Conservation (phyloP, 208 protist species). For the Acanthamoeba divionensis region DNA sequence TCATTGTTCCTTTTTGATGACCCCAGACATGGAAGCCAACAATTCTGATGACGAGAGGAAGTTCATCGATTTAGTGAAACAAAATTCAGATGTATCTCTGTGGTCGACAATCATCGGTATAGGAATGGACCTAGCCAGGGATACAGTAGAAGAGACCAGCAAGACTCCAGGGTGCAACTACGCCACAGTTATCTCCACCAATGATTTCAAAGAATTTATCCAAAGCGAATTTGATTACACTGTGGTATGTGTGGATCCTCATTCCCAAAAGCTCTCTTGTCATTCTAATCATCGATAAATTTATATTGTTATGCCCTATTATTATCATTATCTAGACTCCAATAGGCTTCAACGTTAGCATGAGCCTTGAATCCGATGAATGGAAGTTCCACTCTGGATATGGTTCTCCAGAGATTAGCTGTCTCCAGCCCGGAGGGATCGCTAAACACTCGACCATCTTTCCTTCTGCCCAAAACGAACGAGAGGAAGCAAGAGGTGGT, state of each 20-base stretch:
- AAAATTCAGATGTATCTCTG: conserved; percentile 7
- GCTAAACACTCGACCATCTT: background rate
- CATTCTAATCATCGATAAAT: background rate
- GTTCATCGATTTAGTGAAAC: background rate
- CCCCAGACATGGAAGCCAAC: conserved; percentile 12
- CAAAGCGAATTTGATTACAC: conserved; percentile 24
- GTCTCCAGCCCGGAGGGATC: background rate
- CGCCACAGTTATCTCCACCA: conserved; percentile 5
- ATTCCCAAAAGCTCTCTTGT: background rate
- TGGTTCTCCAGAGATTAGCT: conserved; percentile 6
- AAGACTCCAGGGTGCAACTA: conserved; percentile 40
- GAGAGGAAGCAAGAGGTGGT: background rate
- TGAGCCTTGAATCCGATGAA: background rate
- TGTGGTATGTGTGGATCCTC: background rate
- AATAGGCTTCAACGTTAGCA: conserved; percentile 18
- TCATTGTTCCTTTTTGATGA: too few relatives aligned
- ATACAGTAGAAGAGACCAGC: conserved; percentile 43
- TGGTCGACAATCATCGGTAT: conserved; percentile 39
- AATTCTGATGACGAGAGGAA: background rate
- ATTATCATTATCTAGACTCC: background rate
- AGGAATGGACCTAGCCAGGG: background rate
- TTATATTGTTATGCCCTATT: background rate
- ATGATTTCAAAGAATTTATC: conserved; percentile 21
- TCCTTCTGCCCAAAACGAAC: background rate
- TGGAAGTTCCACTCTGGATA: conserved; percentile 37